These are phyloP conservation scores for Parsonsia alboflavescens DNA, from an alignment of 257 asterid genomes.

Conservation along the genomic window DNA sequence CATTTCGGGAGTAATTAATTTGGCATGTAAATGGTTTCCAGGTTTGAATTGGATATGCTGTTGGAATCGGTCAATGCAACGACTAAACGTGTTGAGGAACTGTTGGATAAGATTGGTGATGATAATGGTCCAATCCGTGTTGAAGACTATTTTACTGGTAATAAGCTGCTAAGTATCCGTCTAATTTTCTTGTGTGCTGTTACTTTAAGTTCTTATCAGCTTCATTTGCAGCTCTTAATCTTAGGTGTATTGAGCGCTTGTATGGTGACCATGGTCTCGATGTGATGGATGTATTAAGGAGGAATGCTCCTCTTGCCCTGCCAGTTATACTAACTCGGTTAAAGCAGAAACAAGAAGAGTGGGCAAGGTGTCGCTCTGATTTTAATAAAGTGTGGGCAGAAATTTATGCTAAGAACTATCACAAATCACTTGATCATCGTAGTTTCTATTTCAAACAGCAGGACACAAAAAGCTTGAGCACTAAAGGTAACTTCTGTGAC, in stretches of 20 bases:
- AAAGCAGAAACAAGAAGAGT: constrained; percentile 96
- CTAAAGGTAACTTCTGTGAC: constrained; percentile 63
- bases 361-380: constrained; percentile 88
- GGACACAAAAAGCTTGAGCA: constrained; percentile 84
- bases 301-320: constrained; percentile 73
- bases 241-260: constrained; percentile 93
- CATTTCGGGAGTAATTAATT: not conserved
- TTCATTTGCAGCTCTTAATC: constrained; percentile 54
- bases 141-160: constrained; percentile 84
- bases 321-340: constrained; percentile 86
- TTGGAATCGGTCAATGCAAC: constrained; percentile 82
- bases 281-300: constrained; percentile 84
- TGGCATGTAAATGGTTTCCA: constrained; percentile 22
- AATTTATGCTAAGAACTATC: constrained; percentile 80
- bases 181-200: constrained; percentile 7
- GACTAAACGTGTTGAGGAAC: constrained; percentile 72
- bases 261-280: constrained; percentile 99
- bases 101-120: constrained; percentile 55
- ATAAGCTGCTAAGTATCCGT: constrained; percentile 21
- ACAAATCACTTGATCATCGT: constrained; percentile 94
- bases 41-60: constrained; percentile 99
- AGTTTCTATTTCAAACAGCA: constrained; percentile 98
- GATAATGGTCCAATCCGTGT: constrained; percentile 48
- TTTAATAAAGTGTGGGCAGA: constrained; percentile 98
- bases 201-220: constrained; percentile 19